phyloP scores from a whole-genome alignment of 495 filamentous ascomycete genomes.

The Daldinia decipiens region DNA sequence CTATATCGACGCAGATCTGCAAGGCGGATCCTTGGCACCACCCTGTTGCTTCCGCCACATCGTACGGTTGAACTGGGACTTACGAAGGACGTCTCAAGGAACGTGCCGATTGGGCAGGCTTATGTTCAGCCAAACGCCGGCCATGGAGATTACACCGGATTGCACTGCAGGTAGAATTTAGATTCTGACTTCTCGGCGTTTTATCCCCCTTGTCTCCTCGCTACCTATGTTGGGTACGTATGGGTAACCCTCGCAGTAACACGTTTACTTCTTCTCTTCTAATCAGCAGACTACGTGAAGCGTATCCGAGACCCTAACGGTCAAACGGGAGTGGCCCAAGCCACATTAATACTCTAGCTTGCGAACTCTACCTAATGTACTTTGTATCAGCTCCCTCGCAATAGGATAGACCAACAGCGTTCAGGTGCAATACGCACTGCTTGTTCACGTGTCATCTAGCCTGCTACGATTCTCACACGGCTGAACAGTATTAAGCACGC shows the following conservation, averaged over 20 bases:
- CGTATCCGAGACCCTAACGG: constrained; percentile 39
- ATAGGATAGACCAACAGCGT: constrained; percentile 16
- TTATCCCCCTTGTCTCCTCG: constrained; percentile 25
- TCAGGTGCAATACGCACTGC: constrained; percentile 9
- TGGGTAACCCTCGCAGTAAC: constrained; percentile 28
- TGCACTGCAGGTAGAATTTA: constrained; percentile 33
- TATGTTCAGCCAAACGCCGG: constrained; percentile 17
- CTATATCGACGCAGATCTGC: constrained; percentile 16
- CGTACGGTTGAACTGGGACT: constrained; percentile 17
- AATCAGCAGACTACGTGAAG: constrained; percentile 36
- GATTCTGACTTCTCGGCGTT: constrained; percentile 30
- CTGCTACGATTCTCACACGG: constrained; percentile 18
- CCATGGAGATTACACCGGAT: constrained; percentile 6
- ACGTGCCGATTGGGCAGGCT: constrained; percentile 38
- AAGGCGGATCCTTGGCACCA: constrained; percentile 34
- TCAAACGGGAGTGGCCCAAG: constrained; percentile 43
- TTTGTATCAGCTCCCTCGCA: constrained; percentile 1
- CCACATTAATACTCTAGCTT: constrained; percentile 38
- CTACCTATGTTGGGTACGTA: constrained; percentile 4
- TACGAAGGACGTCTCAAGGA: constrained; percentile 38
- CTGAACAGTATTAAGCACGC: constrained; percentile 24
- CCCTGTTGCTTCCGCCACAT: constrained; percentile 16
- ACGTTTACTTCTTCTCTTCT: constrained; percentile 9
- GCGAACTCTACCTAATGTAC: constrained; percentile 4
- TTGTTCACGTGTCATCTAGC: constrained; percentile 11